phyloP scores from a whole-genome alignment of 257 asterid genomes.

The Fraxinus anomala region DNA sequence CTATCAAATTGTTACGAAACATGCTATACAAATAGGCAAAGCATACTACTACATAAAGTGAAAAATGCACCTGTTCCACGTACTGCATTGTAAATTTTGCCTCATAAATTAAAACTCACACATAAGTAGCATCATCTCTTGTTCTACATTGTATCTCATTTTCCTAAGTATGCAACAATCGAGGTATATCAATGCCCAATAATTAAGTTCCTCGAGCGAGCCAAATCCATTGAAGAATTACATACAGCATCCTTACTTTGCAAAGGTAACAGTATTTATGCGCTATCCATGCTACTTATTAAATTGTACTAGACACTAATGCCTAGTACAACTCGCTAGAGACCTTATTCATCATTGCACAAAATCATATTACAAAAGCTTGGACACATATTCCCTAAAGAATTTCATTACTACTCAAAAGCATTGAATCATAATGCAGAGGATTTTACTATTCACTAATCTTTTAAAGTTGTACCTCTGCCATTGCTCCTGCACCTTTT shows the following conservation, averaged over 20 bases:
- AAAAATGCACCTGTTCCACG: neutral
- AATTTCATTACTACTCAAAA: neutral
- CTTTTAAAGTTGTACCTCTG: too few relatives aligned
- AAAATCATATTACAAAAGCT: slow-evolving; percentile 13
- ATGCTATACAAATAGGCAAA: too few relatives aligned
- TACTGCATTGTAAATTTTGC: too few relatives aligned
- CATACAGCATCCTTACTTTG: neutral
- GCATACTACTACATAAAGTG: neutral
- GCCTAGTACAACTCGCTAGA: neutral
- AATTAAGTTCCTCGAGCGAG: neutral
- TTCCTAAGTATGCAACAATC: neutral
- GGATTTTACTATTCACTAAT: neutral
- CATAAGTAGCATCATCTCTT: neutral
- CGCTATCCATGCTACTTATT: neutral
- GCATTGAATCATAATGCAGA: neutral
- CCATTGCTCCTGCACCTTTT: too few relatives aligned
- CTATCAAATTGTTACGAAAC: too few relatives aligned
- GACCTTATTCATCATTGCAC: neutral
- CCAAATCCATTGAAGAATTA: neutral
- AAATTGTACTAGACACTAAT: neutral
- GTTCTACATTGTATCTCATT: neutral
- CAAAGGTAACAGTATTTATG: neutral
- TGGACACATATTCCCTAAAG: neutral
- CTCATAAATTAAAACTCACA: neutral
- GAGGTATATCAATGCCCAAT: neutral